phyloP scores from a whole-genome alignment of 345 rosid species.

The Camelina sativa region DNA sequence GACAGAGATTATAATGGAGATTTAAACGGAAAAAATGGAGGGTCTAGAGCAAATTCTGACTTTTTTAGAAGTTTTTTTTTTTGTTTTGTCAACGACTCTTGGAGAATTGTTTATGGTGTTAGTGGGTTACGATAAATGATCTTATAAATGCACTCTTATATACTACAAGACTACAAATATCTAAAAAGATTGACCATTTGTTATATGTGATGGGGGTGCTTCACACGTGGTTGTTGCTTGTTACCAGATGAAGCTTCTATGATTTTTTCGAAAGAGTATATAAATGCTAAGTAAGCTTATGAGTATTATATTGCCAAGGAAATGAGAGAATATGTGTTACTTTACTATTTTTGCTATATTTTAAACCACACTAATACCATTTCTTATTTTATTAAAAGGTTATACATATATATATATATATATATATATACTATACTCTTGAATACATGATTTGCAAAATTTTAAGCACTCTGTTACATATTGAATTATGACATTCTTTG shows the following conservation, averaged over 20 bases:
- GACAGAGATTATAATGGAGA: slow-evolving; percentile 39
- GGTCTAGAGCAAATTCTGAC: slow-evolving; percentile 36
- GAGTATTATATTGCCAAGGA: too few species aligned
- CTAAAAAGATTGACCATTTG: slow-evolving; percentile 14
- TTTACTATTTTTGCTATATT: too few species aligned
- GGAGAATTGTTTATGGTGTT: slow-evolving; percentile 23
- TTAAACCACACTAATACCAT: too few species aligned
- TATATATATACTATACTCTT: too few species aligned
- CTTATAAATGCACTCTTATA: slow-evolving; percentile 26
- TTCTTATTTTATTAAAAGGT: too few species aligned
- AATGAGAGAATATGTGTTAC: too few species aligned
- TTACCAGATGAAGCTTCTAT: slow-evolving; percentile 29
- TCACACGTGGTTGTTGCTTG: slow-evolving; percentile 38
- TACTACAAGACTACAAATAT: slow-evolving; percentile 1
- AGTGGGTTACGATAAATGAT: neutral
- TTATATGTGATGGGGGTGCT: slow-evolving; percentile 34
- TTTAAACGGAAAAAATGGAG: slow-evolving; percentile 27
- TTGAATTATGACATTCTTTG: slow-evolving; percentile 29
- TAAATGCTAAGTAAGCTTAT: too few species aligned
- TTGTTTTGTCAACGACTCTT: slow-evolving; percentile 36
- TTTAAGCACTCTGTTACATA: slow-evolving; percentile 7
- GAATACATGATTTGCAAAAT: too few species aligned
- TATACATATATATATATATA: too few species aligned
- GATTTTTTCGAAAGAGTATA: neutral
- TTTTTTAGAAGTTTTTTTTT: neutral